phyloP scores from a whole-genome alignment of 495 filamentous ascomycete species.

The Penicillium malachiteum region DNA sequence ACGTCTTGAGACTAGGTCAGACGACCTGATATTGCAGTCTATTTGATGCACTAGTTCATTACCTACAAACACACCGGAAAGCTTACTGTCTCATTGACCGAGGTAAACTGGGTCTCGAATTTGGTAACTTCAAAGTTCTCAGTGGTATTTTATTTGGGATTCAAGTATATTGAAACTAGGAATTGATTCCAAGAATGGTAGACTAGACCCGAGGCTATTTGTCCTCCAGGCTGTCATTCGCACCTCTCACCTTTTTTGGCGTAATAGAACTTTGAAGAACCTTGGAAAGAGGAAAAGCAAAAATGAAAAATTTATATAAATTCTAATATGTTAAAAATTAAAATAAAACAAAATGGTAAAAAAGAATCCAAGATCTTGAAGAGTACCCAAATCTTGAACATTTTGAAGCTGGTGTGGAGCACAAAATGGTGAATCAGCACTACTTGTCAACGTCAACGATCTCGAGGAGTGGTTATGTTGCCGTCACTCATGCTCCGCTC shows the following conservation, averaged over 20 bases:
- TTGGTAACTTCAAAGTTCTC: background rate
- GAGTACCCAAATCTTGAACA: too few relatives aligned
- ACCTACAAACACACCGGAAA: background rate
- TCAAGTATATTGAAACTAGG: background rate
- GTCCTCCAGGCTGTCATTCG: too few relatives aligned
- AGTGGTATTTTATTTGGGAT: background rate
- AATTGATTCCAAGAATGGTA: background rate
- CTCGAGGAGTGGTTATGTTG: background rate
- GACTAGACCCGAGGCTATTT: background rate
- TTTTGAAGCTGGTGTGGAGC: slow-evolving; percentile 23
- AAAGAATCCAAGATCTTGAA: too few relatives aligned
- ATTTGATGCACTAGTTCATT: background rate
- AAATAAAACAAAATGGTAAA: too few relatives aligned
- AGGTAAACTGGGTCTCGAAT: background rate
- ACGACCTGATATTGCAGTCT: slow-evolving; percentile 5
- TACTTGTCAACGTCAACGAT: slow-evolving; percentile 8
- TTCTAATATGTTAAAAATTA: background rate
- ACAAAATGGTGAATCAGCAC: slow-evolving; percentile 16
- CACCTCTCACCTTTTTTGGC: background rate
- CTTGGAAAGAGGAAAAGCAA: background rate
- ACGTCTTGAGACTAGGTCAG: slow-evolving; percentile 3
- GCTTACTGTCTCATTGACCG: background rate
- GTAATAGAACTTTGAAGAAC: background rate
- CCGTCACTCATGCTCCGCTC: background rate
- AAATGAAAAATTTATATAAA: slow-evolving; percentile 7